Evolutionary conservation across 176 grass and related monocot species (phyloP).

Genomic region (Ensete glaucum): DNA sequence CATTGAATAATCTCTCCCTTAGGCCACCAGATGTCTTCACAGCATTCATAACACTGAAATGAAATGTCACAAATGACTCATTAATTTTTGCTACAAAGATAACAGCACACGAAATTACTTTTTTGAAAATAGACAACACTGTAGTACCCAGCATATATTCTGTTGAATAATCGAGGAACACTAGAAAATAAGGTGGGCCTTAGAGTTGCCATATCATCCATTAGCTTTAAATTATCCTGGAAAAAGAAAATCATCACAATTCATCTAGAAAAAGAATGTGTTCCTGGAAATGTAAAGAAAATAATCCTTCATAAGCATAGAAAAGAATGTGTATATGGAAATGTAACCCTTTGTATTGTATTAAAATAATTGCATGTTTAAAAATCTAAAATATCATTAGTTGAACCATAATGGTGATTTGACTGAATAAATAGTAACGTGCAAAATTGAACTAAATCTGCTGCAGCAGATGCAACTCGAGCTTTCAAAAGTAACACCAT

Average conservation of each 20-base stretch:
- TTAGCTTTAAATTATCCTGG: slow-evolving; percentile 97
- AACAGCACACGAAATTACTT: too few species aligned
- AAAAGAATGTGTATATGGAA: too few species aligned
- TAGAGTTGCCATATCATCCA: slow-evolving; percentile 85
- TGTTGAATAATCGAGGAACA: slow-evolving; percentile 78
- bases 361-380: too few species aligned
- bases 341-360: too few species aligned
- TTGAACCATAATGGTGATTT: too few species aligned
- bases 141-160: slow-evolving; percentile 86
- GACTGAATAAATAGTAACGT: too few species aligned
- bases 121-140: neutral
- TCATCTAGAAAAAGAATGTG: neutral
- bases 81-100: too few species aligned
- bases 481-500: too few species aligned
- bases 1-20: slow-evolving; percentile 46
- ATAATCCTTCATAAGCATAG: too few species aligned
- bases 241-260: slow-evolving; percentile 17
- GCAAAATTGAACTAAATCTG: too few species aligned
- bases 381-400: too few species aligned
- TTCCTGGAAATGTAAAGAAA: neutral
- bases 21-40: slow-evolving; percentile 80
- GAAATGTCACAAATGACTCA: slow-evolving; percentile 6
- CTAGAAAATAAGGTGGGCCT: slow-evolving; percentile 85
- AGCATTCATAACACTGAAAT: slow-evolving; percentile 65
- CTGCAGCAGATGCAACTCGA: too few species aligned